Conservation (phyloP, 2,329 filamentous ascomycete genomes). For the Magnaporthiopsis incrustans region DNA sequence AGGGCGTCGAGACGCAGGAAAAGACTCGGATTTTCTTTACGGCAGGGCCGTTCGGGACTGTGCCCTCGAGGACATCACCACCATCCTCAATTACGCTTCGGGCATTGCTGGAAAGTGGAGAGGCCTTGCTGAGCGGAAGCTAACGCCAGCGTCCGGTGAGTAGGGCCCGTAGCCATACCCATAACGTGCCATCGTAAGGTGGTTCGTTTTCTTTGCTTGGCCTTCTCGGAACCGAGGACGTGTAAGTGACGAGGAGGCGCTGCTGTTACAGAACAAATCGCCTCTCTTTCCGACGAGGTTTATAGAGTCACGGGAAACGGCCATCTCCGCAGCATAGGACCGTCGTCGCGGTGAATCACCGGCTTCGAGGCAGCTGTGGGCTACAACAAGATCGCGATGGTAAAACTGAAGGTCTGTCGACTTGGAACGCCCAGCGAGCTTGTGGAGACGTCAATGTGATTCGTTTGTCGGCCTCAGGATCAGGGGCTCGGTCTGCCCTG, state of each 20-base stretch:
- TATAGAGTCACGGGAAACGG: constrained; percentile 17
- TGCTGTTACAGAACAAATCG: constrained; percentile 34
- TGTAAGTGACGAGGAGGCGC: constrained; percentile 30
- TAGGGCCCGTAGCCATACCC: constrained; percentile 3
- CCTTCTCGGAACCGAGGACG: constrained; percentile 9
- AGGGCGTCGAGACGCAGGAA: background rate
- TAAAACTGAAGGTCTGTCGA: constrained; percentile 12
- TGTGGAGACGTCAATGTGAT: constrained; percentile 1
- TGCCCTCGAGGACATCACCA: background rate
- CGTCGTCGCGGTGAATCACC: constrained; percentile 14
- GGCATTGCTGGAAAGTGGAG: background rate
- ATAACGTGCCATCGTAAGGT: constrained; percentile 12
- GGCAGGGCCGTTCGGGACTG: background rate
- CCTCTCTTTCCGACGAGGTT: constrained; percentile 33
- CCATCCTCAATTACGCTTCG: background rate
- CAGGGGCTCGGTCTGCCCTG: background rate
- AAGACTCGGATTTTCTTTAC: background rate
- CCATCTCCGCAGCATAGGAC: constrained; percentile 11
- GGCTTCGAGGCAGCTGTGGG: constrained; percentile 15
- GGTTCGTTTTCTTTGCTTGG: no score
- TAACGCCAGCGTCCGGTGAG: constrained; percentile 3
- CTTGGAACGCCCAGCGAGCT: constrained; percentile 8
- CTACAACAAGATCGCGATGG: constrained; percentile 17
- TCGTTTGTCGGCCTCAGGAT: background rate
- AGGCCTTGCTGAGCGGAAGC: constrained; percentile 1